A percentile compares a stretch with the other conserved stretches of the same genome.
Evolutionary conservation across 805 yeast genomes (phyloP).

Genomic region (Suhomyces emberorum): DNA sequence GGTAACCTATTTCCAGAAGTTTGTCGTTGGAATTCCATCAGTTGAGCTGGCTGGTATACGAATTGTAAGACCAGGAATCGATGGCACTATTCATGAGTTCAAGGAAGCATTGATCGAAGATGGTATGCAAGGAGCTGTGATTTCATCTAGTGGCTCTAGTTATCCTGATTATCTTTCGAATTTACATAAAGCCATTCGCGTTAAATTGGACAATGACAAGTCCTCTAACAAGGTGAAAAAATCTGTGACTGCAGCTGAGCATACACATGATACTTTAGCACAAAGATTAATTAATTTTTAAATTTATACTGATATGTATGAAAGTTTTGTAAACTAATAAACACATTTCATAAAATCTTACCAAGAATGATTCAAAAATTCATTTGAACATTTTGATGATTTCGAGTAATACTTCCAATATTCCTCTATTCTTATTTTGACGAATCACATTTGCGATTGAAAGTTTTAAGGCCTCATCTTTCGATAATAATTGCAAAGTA

Average conservation of each 20-base stretch:
- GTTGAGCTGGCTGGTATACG: slow-evolving; percentile 45
- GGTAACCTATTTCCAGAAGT: slow-evolving; percentile 47
- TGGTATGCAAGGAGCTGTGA: slow-evolving; percentile 35
- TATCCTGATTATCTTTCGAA: slow-evolving; percentile 65
- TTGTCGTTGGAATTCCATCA: slow-evolving; percentile 25
- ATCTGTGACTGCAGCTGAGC: slow-evolving; percentile 24
- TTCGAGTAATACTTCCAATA: slow-evolving; percentile 14
- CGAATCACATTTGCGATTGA: slow-evolving; percentile 1
- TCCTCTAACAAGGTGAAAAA: slow-evolving; percentile 26
- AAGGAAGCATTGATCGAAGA: slow-evolving; percentile 73
- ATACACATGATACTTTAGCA: slow-evolving; percentile 33
- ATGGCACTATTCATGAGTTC: slow-evolving; percentile 53
- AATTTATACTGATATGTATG: not conserved
- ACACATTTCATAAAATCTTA: not conserved
- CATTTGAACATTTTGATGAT: slow-evolving; percentile 11
- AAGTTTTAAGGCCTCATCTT: slow-evolving; percentile 6
- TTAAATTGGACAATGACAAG: slow-evolving; percentile 48
- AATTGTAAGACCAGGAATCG: slow-evolving; percentile 62
- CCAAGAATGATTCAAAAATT: not conserved
- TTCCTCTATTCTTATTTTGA: slow-evolving; percentile 8
- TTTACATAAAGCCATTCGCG: slow-evolving; percentile 62
- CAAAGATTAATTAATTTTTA: slow-evolving; percentile 39
- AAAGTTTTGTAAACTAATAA: not conserved
- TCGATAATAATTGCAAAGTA: slow-evolving; percentile 2
- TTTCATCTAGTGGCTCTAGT: slow-evolving; percentile 43